Percentiles rank a stretch among this genome's conserved stretches.
phyloP scores from a whole-genome alignment of 139 green algal species.

The Dunaliella primolecta region DNA sequence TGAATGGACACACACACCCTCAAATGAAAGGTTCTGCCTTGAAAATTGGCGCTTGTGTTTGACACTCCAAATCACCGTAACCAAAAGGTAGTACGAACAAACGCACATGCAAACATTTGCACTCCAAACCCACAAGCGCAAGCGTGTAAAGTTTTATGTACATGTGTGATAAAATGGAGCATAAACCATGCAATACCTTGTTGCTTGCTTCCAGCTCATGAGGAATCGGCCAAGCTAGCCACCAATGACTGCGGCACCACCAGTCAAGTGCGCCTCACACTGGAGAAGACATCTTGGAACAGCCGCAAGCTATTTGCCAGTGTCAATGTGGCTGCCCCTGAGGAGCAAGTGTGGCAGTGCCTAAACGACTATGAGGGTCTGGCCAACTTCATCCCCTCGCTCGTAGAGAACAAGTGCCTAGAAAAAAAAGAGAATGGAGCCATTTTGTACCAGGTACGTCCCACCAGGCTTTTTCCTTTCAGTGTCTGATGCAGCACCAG shows the following conservation, averaged over 20 bases:
- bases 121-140: no score
- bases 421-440: slow-evolving; percentile 29
- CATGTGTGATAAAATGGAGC: no score
- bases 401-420: slow-evolving; percentile 74
- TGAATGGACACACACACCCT: no score
- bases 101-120: no score
- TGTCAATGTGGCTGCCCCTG: slow-evolving; percentile 51
- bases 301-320: slow-evolving; percentile 57
- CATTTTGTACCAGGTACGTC: slow-evolving; percentile 50
- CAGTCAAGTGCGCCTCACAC: not conserved
- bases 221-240: not conserved
- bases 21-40: no score
- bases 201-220: not conserved
- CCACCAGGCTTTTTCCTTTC: no score
- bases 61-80: no score
- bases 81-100: no score
- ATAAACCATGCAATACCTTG: not conserved
- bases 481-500: no score
- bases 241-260: not conserved
- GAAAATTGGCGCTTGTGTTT: no score
- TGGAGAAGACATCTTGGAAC: slow-evolving; percentile 57
- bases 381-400: slow-evolving; percentile 67
- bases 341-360: slow-evolving; percentile 52
- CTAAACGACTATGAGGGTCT: slow-evolving; percentile 72
- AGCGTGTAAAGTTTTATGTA: no score